Evolutionary conservation across 495 filamentous ascomycete genomes (phyloP), one percentile per base, ranked within the genome.

Genomic region (Parathielavia appendiculata): DNA sequence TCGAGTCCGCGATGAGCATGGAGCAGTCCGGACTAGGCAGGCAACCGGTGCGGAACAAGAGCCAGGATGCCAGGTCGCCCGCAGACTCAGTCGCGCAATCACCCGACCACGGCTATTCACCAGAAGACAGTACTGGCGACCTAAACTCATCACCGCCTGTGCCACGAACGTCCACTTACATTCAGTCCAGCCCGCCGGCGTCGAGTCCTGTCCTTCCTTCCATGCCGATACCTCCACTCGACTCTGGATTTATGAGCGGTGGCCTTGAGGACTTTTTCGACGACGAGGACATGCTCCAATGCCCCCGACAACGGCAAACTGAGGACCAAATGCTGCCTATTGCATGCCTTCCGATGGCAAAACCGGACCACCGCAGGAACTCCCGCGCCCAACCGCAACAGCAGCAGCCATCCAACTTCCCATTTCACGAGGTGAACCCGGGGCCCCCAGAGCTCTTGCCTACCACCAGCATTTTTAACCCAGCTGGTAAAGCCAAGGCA

Each of bases 241-340:
- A 95, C 67, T 91, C 87, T 11, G 88, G 88, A 0, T 91, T 90
- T 64, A 88, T 91, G 86, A 91, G 87, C 70, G 86, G 83, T 8
- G 79, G 80, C 0, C 67, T 89, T 14, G 84, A 89, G 19, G 83
- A 89, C 43, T 52, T 73, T 0, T 78, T 78, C 48, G 76, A 74
- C 48, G 76, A 74, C 40, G 74, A 75, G 7, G 59, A 65, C 2
- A 39, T 64, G 2, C 26, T 70, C 32, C 61, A 61, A 32, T 51
- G 65, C 43, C 46, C 69, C 3, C 49, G 66, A 14, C 58, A 49
- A 47, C 60, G 19, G 7, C 64, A 61, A 32, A 51, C 40, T n/a
- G 54, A 66, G 19, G 61, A 64, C n/a, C 59, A 36, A 39, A 51
- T 51, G 40, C 43, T 51, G 8, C 57, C 56, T 40, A 59, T 60